A percentile compares a stretch with the other conserved stretches of the same genome.
These are phyloP conservation scores for Datura wrightii DNA, from an alignment of 257 asterid species.

Conservation along the genomic window DNA sequence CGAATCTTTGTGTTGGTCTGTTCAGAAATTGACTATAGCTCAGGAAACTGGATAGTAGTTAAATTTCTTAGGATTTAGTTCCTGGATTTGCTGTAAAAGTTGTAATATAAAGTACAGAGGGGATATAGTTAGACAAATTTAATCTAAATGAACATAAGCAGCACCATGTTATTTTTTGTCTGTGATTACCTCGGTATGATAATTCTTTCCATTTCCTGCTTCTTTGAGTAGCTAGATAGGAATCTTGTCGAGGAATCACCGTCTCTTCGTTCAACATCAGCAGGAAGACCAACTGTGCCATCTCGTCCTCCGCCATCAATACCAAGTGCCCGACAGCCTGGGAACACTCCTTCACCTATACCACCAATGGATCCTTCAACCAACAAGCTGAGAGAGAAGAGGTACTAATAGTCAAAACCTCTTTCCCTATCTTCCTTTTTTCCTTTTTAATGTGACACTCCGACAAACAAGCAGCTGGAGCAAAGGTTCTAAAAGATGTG, in stretches of 20 bases:
- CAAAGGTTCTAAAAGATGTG: conserved; percentile 19
- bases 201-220: conserved; percentile 32
- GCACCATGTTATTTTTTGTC: background rate
- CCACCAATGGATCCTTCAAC: conserved; percentile 80
- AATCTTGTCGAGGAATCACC: conserved; percentile 63
- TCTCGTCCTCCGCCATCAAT: conserved; percentile 55
- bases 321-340: conserved; percentile 62
- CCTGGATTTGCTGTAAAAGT: background rate
- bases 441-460: background rate
- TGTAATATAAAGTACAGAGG: background rate
- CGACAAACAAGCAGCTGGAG: conserved; percentile 10
- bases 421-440: conserved; percentile 32
- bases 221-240: conserved; percentile 55
- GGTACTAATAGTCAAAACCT: conserved; percentile 47
- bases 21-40: conserved; percentile 10
- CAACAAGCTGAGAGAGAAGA: conserved; percentile 77
- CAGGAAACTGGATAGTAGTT: conserved; percentile 30
- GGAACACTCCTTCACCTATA: conserved; percentile 62
- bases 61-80: background rate
- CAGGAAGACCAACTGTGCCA: conserved; percentile 79
- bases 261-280: conserved; percentile 73
- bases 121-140: conserved; percentile 10
- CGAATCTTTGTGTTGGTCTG: background rate
- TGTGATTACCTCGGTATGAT: conserved; percentile 32
- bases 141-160: background rate